Evolutionary conservation across 2,329 filamentous ascomycete species (phyloP).

Genomic region (Macroventuria anomochaeta): DNA sequence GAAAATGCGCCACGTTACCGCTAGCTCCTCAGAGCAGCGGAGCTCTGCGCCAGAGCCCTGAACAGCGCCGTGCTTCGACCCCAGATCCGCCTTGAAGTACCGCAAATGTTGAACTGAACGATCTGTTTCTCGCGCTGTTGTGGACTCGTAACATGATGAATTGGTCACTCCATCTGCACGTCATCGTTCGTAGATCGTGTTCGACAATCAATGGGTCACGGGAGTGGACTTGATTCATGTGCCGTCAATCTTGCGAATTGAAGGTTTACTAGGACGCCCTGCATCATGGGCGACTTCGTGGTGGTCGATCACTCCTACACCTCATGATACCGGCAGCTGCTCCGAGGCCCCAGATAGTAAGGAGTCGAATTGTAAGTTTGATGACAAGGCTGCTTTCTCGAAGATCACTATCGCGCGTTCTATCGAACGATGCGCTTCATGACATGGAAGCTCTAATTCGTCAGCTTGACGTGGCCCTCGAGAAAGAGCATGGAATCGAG

Average conservation of each 20-base stretch:
- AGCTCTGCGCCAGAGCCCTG: not conserved
- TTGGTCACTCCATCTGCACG: not conserved
- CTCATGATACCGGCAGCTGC: not conserved
- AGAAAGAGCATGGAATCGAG: not conserved
- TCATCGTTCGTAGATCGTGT: conserved; percentile 4
- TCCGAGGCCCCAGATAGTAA: not conserved
- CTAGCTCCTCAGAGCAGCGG: too few relatives aligned
- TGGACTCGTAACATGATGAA: not conserved
- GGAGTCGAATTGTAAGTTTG: not conserved
- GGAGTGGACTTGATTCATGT: conserved; percentile 1
- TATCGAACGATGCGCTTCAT: not conserved
- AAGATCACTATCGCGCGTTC: not conserved
- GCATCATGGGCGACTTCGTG: not conserved
- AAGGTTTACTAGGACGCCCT: not conserved
- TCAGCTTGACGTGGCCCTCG: not conserved
- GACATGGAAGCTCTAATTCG: not conserved
- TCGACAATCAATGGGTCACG: not conserved
- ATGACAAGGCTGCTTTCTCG: not conserved
- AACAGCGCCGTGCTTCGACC: not conserved
- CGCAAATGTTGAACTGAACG: not conserved
- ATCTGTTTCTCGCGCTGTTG: not conserved
- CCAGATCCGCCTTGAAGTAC: conserved; percentile 2
- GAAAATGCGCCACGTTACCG: not conserved
- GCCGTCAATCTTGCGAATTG: not conserved
- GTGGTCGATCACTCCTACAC: not conserved